These are phyloP conservation scores for Trichoderma gracile DNA, from an alignment of 2,329 filamentous ascomycete genomes.

Conservation along the genomic window DNA sequence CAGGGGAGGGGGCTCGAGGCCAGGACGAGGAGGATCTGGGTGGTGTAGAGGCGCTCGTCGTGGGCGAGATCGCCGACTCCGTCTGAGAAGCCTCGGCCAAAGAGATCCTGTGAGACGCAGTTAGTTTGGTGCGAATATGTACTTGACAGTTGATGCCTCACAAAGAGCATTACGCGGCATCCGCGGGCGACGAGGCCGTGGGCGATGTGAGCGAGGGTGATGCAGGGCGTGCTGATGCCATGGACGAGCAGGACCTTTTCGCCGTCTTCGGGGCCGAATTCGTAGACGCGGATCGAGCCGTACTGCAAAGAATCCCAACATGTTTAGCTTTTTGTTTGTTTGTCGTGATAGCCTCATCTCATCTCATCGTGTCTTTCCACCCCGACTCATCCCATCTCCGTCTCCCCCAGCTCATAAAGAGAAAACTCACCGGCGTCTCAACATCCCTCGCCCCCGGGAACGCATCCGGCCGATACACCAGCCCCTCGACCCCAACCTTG, in stretches of 20 bases:
- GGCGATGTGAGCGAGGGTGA: slow-evolving; percentile 69
- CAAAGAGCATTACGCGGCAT: slow-evolving; percentile 79
- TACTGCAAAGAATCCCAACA: slow-evolving; percentile 49
- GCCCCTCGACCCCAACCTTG: slow-evolving; percentile 39
- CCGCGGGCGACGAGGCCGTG: slow-evolving; percentile 66
- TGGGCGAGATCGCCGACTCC: slow-evolving; percentile 67
- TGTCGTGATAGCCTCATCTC: not conserved
- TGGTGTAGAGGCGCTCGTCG: slow-evolving; percentile 70
- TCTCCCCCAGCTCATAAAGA: not conserved
- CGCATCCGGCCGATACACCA: slow-evolving; percentile 64
- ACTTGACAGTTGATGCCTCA: slow-evolving; percentile 32
- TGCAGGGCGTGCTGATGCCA: slow-evolving; percentile 80
- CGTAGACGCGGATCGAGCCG: slow-evolving; percentile 75
- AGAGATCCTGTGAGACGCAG: slow-evolving; percentile 56
- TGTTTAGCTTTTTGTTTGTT: not conserved
- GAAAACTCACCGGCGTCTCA: slow-evolving; percentile 56
- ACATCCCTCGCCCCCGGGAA: slow-evolving; percentile 75
- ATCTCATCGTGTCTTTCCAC: not conserved
- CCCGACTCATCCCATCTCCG: not conserved
- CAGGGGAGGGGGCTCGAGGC: slow-evolving; percentile 69
- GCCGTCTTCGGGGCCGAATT: slow-evolving; percentile 75
- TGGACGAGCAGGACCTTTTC: slow-evolving; percentile 76
- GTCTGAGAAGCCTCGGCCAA: slow-evolving; percentile 68
- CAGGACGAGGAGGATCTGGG: slow-evolving; percentile 70
- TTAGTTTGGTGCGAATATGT: not conserved